Percentiles rank a stretch among this genome's conserved stretches.
These are phyloP conservation scores for Rutstroemia sp. DNA, from an alignment of 2,329 filamentous ascomycete genomes.

Conservation along the genomic window DNA sequence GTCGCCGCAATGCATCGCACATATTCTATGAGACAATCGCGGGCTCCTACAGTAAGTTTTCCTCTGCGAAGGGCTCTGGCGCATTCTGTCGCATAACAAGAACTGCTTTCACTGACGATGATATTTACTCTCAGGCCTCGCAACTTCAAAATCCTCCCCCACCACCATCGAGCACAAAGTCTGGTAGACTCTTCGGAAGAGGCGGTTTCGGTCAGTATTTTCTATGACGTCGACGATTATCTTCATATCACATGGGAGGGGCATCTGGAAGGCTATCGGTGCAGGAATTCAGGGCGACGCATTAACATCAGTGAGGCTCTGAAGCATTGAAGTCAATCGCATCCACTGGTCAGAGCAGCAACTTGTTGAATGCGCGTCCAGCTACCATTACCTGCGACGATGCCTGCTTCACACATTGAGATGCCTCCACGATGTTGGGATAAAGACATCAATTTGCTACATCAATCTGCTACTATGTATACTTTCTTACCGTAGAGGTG, in stretches of 20 bases:
- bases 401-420: too few relatives aligned
- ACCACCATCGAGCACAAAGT: conserved; percentile 85
- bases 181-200: conserved; percentile 80
- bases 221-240: conserved; percentile 13
- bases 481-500: conserved; percentile 19
- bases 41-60: conserved; percentile 80
- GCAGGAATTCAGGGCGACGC: too few relatives aligned
- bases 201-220: conserved; percentile 65
- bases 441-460: background rate
- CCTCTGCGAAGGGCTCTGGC: background rate
- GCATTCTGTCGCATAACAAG: background rate
- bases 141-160: conserved; percentile 88
- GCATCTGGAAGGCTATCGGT: too few relatives aligned
- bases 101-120: conserved; percentile 9
- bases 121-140: conserved; percentile 24
- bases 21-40: conserved; percentile 96
- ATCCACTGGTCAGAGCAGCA: too few relatives aligned
- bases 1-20: conserved; percentile 78
- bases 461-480: background rate
- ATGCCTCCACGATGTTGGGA: too few relatives aligned
- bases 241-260: too few relatives aligned
- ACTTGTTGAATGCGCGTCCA: too few relatives aligned
- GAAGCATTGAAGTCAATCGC: too few relatives aligned
- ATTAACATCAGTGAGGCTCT: too few relatives aligned
- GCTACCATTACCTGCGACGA: too few relatives aligned